Evolutionary conservation across 2,329 filamentous ascomycete genomes (phyloP).

Genomic region (Chrysoporthe puriensis): DNA sequence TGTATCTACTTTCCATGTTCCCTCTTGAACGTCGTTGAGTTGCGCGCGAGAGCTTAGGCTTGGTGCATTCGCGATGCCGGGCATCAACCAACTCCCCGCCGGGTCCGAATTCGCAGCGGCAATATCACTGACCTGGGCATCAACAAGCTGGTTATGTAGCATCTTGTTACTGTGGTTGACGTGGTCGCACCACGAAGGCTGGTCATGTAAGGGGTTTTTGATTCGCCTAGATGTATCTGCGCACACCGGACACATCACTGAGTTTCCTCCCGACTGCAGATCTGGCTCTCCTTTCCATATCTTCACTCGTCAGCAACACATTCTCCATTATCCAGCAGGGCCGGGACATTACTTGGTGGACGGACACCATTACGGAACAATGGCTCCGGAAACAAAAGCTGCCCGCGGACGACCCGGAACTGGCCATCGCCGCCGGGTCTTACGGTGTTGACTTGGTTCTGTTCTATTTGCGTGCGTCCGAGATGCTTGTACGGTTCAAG

Average conservation of each 20-base stretch:
- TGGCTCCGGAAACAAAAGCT: slow-evolving; percentile 29
- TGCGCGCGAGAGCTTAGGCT: slow-evolving; percentile 16
- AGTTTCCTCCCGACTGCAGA: slow-evolving; percentile 26
- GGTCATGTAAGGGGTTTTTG: slow-evolving; percentile 32
- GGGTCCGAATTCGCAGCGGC: slow-evolving; percentile 27
- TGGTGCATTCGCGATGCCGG: slow-evolving; percentile 22
- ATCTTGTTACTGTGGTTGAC: slow-evolving; percentile 34
- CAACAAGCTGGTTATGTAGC: slow-evolving; percentile 25
- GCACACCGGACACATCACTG: background rate
- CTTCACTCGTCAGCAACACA: slow-evolving; percentile 31
- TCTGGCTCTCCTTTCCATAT: slow-evolving; percentile 32
- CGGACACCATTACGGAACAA: slow-evolving; percentile 28
- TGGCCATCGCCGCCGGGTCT: slow-evolving; percentile 33
- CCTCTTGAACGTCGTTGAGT: background rate
- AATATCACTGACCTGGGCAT: slow-evolving; percentile 24
- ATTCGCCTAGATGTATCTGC: background rate
- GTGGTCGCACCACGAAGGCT: slow-evolving; percentile 33
- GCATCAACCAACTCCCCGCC: slow-evolving; percentile 28
- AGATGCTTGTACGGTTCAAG: background rate
- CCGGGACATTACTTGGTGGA: slow-evolving; percentile 32
- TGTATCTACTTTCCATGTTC: background rate
- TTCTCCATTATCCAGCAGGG: slow-evolving; percentile 35
- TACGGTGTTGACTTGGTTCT: slow-evolving; percentile 33
- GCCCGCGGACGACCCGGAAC: slow-evolving; percentile 31
- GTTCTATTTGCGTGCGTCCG: slow-evolving; percentile 36